phyloP scores from a whole-genome alignment of 805 yeast species.

The Nakazawaea pomicola region DNA sequence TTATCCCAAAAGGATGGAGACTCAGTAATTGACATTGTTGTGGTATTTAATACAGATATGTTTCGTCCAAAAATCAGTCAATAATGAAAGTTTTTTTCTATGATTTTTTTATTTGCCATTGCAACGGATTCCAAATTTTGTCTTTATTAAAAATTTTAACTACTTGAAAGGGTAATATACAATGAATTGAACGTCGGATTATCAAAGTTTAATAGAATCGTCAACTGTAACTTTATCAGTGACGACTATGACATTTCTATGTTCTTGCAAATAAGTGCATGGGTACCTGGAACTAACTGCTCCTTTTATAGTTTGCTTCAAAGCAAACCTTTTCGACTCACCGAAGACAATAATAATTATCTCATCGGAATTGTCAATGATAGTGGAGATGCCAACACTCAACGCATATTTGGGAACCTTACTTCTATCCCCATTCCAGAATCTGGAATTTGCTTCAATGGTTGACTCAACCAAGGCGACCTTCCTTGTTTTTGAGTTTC shows the following conservation, averaged over 20 bases:
- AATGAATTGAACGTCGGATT: not conserved
- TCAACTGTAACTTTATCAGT: conserved; percentile 43
- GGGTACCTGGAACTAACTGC: conserved; percentile 39
- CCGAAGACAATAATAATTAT: conserved; percentile 50
- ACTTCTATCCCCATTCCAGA: conserved; percentile 38
- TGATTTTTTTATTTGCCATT: not conserved
- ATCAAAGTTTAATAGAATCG: not conserved
- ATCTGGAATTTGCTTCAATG: conserved; percentile 47
- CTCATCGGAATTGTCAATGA: conserved; percentile 50
- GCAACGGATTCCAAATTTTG: not conserved
- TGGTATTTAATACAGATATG: not conserved
- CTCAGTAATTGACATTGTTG: conserved; percentile 7
- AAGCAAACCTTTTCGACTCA: conserved; percentile 37
- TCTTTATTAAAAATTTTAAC: not conserved
- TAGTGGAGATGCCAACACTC: conserved; percentile 53
- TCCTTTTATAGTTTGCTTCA: conserved; percentile 39
- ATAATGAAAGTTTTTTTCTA: too few relatives aligned
- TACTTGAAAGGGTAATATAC: conserved; percentile 4
- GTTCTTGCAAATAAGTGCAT: conserved; percentile 44
- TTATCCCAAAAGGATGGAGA: conserved; percentile 14
- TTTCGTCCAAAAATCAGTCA: conserved; percentile 8
- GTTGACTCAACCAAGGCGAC: conserved; percentile 45
- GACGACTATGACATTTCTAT: conserved; percentile 37
- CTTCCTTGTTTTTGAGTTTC: conserved; percentile 39
- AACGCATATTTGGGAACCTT: conserved; percentile 49